Percentiles rank a stretch among this genome's conserved stretches.
phyloP scores from a whole-genome alignment of 1,139 yeast genomes.

The Taiozyma sp. region DNA sequence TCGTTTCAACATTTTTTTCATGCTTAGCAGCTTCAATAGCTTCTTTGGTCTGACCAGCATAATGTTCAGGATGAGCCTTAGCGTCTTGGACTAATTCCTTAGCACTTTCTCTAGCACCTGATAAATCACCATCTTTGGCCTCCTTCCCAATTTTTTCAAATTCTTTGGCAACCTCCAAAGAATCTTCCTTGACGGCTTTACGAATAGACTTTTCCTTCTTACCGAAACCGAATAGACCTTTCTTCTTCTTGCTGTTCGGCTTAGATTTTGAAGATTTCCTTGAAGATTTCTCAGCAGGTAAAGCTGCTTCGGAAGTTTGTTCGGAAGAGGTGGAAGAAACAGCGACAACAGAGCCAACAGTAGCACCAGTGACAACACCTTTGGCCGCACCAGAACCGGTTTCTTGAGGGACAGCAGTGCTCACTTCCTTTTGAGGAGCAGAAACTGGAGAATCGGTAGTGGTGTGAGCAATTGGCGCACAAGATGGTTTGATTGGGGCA shows the following conservation, averaged over 20 bases:
- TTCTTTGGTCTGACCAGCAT: constrained; percentile 11
- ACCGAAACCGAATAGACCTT: constrained; percentile 1
- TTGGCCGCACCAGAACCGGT: constrained; percentile 6
- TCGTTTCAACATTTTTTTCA: neutral
- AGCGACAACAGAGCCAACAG: neutral
- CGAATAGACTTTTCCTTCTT: neutral
- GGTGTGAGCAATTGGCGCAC: neutral
- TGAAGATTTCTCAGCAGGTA: constrained; percentile 23
- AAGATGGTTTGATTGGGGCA: constrained; percentile 1
- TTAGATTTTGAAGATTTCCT: neutral
- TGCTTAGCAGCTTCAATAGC: constrained; percentile 14
- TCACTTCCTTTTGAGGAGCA: neutral
- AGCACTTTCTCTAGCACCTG: constrained; percentile 8
- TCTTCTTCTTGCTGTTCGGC: neutral
- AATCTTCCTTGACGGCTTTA: neutral
- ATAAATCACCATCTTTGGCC: constrained; percentile 16
- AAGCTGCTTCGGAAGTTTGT: constrained; percentile 12
- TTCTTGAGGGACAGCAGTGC: neutral
- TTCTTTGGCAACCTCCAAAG: neutral
- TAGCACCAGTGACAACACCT: constrained; percentile 7
- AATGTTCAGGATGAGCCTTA: constrained; percentile 15
- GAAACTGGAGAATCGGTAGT: neutral
- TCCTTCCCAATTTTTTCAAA: neutral
- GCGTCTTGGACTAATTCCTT: constrained; percentile 13
- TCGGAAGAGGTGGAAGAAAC: neutral